Evolutionary conservation across 1,284 basidiomycete genomes (phyloP), one percentile per base, ranked within the genome.

Genomic region (Termitomyces sp.): DNA sequence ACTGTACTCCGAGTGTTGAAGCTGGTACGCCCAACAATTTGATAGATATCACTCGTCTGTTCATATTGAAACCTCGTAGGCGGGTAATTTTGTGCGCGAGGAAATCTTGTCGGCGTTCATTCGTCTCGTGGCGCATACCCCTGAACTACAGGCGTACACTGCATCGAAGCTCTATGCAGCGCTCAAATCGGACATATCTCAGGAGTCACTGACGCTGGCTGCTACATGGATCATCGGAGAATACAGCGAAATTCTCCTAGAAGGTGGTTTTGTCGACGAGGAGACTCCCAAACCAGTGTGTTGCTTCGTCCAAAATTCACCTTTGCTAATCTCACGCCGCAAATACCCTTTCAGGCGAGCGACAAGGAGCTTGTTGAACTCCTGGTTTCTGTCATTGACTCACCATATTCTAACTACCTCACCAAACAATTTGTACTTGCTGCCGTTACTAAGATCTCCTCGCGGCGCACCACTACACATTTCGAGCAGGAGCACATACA

Each of bases 11-110:
- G 97, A 19, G 92, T 96, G 1, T 73, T 99, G 58, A 96, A 93
- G 69, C 73, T 98, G 63, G 93, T 94, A 54, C 59, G 87, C 77
- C 13, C 14, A 41, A 35, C 30, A 19, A 49, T 18, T 28, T 39
- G 13, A 16, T 49, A 8, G 14, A 52, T 42, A 13, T 13, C 34
- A 21, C 41, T 28, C 38, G 8, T 31, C 14, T 18, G 11, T 34
- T 14, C 33, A 50, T 16, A 45, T 60, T 41, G 34, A 19, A 5
- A 24, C 30, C 26, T 11, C 21, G 8, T 57, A 93, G 90, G 95
- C 96, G n/a, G 97, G 97, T 45, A 99, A 99, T 73, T 97, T 93
- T 63, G 95, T 99, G 26, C 82, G 94, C 56, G 97, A 99, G 69
- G 97, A 99, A 69, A 93, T 98, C 41, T 72, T 99, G 13, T 92